Evolutionary conservation across 2,329 filamentous ascomycete species (phyloP).

Genomic region (Lecanicillium sp.): DNA sequence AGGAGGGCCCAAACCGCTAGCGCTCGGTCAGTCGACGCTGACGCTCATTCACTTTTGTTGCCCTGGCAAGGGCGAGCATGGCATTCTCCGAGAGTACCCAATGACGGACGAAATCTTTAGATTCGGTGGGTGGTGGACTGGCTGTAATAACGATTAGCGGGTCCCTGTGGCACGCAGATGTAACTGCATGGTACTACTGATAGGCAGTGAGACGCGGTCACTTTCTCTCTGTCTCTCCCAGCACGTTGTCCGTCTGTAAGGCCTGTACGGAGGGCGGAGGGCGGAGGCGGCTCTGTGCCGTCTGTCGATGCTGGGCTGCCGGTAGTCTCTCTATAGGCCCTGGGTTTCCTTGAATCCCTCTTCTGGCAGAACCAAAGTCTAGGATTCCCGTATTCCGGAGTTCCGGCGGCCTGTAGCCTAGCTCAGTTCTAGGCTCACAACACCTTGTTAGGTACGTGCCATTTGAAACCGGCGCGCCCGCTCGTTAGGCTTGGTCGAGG

Average conservation of each 20-base stretch:
- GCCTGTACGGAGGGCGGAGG: background rate
- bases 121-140: slow-evolving; percentile 7
- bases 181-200: background rate
- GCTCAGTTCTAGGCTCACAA: too few relatives aligned
- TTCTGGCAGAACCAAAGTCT: too few relatives aligned
- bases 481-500: background rate
- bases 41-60: background rate
- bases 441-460: background rate
- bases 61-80: slow-evolving; percentile 6
- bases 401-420: too few relatives aligned
- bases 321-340: too few relatives aligned
- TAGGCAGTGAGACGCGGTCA: too few relatives aligned
- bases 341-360: background rate
- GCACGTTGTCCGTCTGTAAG: background rate
- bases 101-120: slow-evolving; percentile 6
- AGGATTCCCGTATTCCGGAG: too few relatives aligned
- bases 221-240: too few relatives aligned
- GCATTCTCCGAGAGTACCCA: slow-evolving; percentile 1
- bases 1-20: background rate
- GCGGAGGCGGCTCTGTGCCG: too few relatives aligned
- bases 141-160: slow-evolving; percentile 9
- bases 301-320: too few relatives aligned
- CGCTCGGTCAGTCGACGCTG: background rate
- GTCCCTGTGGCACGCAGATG: slow-evolving; percentile 2
- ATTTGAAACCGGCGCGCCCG: background rate